Percentiles rank a stretch among this genome's conserved stretches.
phyloP scores from a whole-genome alignment of 2,329 filamentous ascomycete genomes.

The Hypoxylon sp. region DNA sequence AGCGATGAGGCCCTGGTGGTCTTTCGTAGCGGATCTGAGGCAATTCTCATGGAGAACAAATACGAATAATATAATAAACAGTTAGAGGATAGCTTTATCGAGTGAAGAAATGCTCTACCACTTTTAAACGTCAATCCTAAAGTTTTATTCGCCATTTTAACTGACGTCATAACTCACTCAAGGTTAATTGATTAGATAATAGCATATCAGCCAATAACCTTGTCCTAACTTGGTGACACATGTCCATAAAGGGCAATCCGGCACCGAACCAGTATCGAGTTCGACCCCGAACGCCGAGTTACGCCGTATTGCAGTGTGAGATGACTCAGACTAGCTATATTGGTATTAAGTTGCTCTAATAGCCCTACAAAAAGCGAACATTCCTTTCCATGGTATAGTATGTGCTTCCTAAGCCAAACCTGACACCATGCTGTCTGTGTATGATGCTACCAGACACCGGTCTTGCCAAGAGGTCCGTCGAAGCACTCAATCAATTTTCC shows the following conservation, averaged over 20 bases:
- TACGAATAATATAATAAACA: not conserved
- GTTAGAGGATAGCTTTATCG: too few species aligned
- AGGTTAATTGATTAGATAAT: too few species aligned
- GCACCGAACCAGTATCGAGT: conserved; percentile 1
- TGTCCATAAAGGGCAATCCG: conserved; percentile 21
- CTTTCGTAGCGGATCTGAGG: not conserved
- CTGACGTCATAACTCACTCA: too few species aligned
- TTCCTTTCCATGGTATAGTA: too few species aligned
- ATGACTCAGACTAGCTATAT: not conserved
- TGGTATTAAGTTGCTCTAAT: too few species aligned
- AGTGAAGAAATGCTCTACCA: too few species aligned
- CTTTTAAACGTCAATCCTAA: too few species aligned
- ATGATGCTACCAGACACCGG: not conserved
- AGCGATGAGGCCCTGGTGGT: not conserved
- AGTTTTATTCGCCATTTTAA: too few species aligned
- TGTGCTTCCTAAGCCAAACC: too few species aligned
- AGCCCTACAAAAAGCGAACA: too few species aligned
- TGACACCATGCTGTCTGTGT: not conserved
- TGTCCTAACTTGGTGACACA: not conserved
- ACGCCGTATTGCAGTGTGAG: not conserved
- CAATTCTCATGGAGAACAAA: not conserved
- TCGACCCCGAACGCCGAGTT: conserved; percentile 4
- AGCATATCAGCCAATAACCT: conserved; percentile 1
- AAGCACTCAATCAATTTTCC: not conserved
- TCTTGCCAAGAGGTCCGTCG: not conserved